Conservation (phyloP, 75 land plant species). For the Pinus albicaulis region DNA sequence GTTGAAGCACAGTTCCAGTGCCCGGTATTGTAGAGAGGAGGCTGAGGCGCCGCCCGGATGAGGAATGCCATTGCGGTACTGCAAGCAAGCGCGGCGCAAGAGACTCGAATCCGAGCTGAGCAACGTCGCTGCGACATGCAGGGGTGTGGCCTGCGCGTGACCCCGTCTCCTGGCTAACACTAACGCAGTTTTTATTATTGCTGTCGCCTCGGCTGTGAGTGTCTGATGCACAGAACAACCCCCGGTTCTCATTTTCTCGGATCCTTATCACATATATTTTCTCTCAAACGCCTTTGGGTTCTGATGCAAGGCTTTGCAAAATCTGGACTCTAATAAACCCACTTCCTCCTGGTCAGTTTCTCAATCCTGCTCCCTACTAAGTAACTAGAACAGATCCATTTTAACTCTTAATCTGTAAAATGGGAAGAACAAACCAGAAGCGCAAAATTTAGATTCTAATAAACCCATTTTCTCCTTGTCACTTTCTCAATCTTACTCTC, state of each 20-base stretch:
- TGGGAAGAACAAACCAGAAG: too few species aligned
- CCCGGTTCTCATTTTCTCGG: conserved; percentile 48
- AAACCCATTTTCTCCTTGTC: too few species aligned
- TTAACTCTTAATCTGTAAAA: too few species aligned
- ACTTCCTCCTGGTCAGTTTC: too few species aligned
- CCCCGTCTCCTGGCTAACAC: conserved; percentile 71
- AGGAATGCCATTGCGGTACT: conserved; percentile 29
- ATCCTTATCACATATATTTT: too few species aligned
- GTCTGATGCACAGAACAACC: conserved; percentile 75
- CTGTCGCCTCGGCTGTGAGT: conserved; percentile 79
- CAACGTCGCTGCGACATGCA: conserved; percentile 89
- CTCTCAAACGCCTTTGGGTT: too few species aligned
- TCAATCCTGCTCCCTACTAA: too few species aligned
- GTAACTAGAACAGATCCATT: too few species aligned
- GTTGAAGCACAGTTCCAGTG: conserved; percentile 65
- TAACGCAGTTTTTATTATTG: conserved; percentile 70
- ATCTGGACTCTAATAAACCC: too few species aligned
- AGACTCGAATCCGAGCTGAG: conserved; percentile 40
- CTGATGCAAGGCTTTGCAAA: too few species aligned
- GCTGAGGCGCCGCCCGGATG: conserved; percentile 12
- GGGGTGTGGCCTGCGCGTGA: conserved; percentile 92
- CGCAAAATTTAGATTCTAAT: too few species aligned
- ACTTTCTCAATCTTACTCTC: too few species aligned
- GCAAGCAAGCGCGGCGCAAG: conserved; percentile 45
- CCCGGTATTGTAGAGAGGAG: conserved; percentile 39